Percentiles rank a stretch among this genome's conserved stretches.
These are phyloP conservation scores for Penicillium simplicissimum DNA, from an alignment of 495 filamentous ascomycete genomes.

Conservation along the genomic window DNA sequence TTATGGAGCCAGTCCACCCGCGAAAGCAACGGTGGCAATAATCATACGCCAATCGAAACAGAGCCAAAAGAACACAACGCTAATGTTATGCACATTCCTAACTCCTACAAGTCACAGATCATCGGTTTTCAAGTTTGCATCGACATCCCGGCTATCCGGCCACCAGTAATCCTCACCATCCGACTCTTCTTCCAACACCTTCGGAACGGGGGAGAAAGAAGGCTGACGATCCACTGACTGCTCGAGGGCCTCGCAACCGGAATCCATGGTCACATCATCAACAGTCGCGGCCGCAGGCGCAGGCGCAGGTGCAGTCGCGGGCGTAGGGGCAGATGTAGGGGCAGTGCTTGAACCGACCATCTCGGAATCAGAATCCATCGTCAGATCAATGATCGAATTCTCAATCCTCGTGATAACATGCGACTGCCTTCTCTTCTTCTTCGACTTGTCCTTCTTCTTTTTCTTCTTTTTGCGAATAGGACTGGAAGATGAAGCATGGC, in stretches of 20 bases:
- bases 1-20: not conserved
- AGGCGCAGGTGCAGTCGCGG: not conserved
- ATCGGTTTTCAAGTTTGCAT: slow-evolving; percentile 30
- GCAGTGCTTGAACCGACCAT: not conserved
- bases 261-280: not conserved
- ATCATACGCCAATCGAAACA: not conserved
- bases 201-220: not conserved
- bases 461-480: slow-evolving; percentile 8
- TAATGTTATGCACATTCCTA: not conserved
- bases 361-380: slow-evolving; percentile 23
- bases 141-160: slow-evolving; percentile 35
- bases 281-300: not conserved
- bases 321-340: not conserved
- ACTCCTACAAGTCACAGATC: not conserved
- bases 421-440: slow-evolving; percentile 9
- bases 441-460: slow-evolving; percentile 4
- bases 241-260: not conserved
- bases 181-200: slow-evolving; percentile 23
- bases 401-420: slow-evolving; percentile 15
- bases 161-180: slow-evolving; percentile 51
- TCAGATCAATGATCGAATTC: slow-evolving; percentile 32
- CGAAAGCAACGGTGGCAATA: not conserved
- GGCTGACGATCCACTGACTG: not conserved
- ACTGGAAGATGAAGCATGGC: not conserved
- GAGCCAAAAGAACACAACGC: not conserved